A percentile compares a stretch with the other conserved stretches of the same genome.
phyloP scores from a whole-genome alignment of 306 rosid genomes.

The Glycyrrhiza uralensis region DNA sequence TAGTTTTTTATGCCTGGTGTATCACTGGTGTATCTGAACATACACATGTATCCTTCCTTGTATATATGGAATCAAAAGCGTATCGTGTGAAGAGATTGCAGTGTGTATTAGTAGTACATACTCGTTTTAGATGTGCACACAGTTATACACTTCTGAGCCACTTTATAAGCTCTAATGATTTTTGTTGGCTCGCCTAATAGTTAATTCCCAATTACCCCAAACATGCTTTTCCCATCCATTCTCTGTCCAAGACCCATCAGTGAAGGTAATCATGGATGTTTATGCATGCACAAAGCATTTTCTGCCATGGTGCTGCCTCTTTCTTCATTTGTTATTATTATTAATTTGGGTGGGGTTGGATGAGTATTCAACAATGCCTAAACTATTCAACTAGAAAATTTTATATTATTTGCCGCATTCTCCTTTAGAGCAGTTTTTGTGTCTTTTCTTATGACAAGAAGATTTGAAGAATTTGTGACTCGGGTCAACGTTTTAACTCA shows the following conservation, averaged over 20 bases:
- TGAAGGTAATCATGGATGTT: constrained; percentile 32
- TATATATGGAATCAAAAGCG: constrained; percentile 9
- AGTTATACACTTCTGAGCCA: constrained; percentile 6
- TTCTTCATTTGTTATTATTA: constrained; percentile 24
- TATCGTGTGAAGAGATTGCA: constrained; percentile 7
- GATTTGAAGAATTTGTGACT: background rate
- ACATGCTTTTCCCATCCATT: constrained; percentile 16
- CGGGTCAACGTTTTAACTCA: constrained; percentile 5
- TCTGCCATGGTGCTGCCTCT: constrained; percentile 27
- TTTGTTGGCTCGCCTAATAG: constrained; percentile 25
- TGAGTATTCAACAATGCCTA: constrained; percentile 8
- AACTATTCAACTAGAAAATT: background rate
- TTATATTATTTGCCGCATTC: constrained; percentile 13
- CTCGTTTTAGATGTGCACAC: constrained; percentile 4
- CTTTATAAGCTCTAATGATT: constrained; percentile 15
- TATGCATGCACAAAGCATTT: constrained; percentile 33
- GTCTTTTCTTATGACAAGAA: background rate
- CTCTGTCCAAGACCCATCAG: constrained; percentile 12
- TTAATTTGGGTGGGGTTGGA: constrained; percentile 26
- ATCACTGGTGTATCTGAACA: constrained; percentile 42
- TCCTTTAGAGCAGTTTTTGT: background rate
- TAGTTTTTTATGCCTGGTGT: constrained; percentile 25
- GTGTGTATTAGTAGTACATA: constrained; percentile 18
- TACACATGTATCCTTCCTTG: constrained; percentile 2
- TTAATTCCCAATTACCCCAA: constrained; percentile 23